Percentiles rank a stretch among this genome's conserved stretches.
These are phyloP conservation scores for Hymenoscyphus infarciens DNA, from an alignment of 2,329 filamentous ascomycete species.

Conservation along the genomic window DNA sequence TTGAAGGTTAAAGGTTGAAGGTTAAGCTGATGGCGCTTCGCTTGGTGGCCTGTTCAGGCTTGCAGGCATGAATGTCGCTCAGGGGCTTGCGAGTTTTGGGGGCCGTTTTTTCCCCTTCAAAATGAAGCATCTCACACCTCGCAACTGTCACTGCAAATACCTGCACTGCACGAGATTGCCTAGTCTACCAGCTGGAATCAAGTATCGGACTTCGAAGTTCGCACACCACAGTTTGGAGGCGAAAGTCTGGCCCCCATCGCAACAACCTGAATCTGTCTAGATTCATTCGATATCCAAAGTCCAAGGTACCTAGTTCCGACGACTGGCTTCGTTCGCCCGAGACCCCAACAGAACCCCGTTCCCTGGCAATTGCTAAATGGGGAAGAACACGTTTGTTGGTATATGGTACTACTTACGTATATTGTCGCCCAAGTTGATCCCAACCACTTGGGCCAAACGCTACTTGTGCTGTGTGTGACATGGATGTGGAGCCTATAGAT, in stretches of 20 bases:
- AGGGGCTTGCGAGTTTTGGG: too few species aligned
- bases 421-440: background rate
- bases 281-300: background rate
- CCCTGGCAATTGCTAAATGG: background rate
- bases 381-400: background rate
- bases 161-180: background rate
- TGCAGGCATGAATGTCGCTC: too few species aligned
- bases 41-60: too few species aligned
- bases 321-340: background rate
- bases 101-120: background rate
- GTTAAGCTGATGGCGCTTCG: too few species aligned
- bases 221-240: background rate
- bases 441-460: background rate
- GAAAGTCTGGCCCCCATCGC: background rate
- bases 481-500: background rate
- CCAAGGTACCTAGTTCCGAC: background rate
- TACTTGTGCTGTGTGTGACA: background rate
- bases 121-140: background rate
- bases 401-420: background rate
- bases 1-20: too few species aligned
- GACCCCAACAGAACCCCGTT: background rate
- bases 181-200: background rate
- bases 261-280: background rate
- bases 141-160: background rate
- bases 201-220: background rate